These are phyloP conservation scores for Skeletonema grethae DNA, from an alignment of 108 stramenopile species.

Conservation along the genomic window DNA sequence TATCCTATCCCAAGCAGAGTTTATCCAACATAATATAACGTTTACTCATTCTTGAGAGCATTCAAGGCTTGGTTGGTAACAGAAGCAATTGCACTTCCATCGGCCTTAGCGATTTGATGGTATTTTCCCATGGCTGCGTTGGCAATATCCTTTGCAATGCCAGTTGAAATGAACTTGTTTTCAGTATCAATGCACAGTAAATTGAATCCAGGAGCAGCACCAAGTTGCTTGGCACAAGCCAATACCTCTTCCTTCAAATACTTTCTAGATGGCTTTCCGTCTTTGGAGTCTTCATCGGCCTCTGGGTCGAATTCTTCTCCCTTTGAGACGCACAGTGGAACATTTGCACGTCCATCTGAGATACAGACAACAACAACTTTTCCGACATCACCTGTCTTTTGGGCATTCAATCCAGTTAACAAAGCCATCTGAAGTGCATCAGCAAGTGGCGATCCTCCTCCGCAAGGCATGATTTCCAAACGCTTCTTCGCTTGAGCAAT, in stretches of 20 bases:
- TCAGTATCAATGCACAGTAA: conserved; percentile 95
- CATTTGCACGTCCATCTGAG: conserved; percentile 96
- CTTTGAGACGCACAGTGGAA: conserved; percentile 85
- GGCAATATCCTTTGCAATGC: conserved; percentile 96
- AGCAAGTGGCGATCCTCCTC: conserved; percentile 95
- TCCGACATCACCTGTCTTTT: conserved; percentile 94
- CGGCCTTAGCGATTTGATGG: conserved; percentile 89
- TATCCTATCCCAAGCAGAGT: conserved; percentile 2
- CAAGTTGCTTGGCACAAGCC: conserved; percentile 89
- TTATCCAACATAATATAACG: neutral
- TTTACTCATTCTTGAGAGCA: conserved; percentile 69
- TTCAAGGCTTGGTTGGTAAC: conserved; percentile 80
- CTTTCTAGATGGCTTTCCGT: conserved; percentile 89
- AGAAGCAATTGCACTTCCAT: conserved; percentile 84
- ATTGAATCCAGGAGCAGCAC: conserved; percentile 86
- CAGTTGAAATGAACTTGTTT: conserved; percentile 96
- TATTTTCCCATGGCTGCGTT: conserved; percentile 88
- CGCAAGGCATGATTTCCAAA: conserved; percentile 97
- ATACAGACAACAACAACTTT: conserved; percentile 95
- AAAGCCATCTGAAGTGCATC: conserved; percentile 87
- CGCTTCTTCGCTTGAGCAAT: conserved; percentile 93
- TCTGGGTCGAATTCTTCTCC: conserved; percentile 91
- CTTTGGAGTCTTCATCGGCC: conserved; percentile 81
- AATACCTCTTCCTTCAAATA: conserved; percentile 95
- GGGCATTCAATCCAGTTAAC: conserved; percentile 93